Evolutionary conservation across 129 eudicot genomes (phyloP).

Genomic region (Artemisia annua): DNA sequence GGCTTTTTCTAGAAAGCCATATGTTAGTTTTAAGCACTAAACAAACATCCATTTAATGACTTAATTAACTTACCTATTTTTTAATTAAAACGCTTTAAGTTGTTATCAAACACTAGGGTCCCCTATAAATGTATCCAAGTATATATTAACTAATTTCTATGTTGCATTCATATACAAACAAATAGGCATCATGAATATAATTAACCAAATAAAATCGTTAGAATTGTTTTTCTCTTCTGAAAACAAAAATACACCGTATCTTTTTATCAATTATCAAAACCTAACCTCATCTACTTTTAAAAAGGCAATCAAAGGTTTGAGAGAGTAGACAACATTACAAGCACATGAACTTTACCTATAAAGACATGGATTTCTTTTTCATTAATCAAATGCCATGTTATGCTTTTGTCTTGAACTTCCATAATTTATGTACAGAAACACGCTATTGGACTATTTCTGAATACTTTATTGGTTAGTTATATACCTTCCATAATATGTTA

Average conservation of each 20-base stretch:
- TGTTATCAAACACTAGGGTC: no score
- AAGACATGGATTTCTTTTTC: slow-evolving; percentile 14
- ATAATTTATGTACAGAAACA: slow-evolving; percentile 24
- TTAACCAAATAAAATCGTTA: no score
- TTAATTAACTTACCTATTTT: no score
- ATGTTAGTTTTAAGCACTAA: no score
- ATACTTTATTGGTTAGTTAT: background rate
- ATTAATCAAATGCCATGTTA: slow-evolving; percentile 25
- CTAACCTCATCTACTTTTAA: slow-evolving; percentile 14
- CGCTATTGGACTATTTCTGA: slow-evolving; percentile 18
- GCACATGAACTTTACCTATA: background rate
- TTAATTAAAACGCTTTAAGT: no score
- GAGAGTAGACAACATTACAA: slow-evolving; percentile 15
- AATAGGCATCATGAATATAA: no score
- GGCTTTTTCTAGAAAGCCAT: no score
- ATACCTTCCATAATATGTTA: no score
- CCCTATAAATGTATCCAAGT: no score
- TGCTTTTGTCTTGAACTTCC: slow-evolving; percentile 30
- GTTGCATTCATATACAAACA: no score
- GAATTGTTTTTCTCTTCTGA: background rate
- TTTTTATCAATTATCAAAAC: slow-evolving; percentile 14
- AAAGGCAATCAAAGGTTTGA: slow-evolving; percentile 20
- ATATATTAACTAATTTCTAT: no score
- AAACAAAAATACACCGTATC: background rate
- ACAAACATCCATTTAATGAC: no score